Evolutionary conservation across 2,329 filamentous ascomycete species (phyloP).

Genomic region (Neofusicoccum sp.): DNA sequence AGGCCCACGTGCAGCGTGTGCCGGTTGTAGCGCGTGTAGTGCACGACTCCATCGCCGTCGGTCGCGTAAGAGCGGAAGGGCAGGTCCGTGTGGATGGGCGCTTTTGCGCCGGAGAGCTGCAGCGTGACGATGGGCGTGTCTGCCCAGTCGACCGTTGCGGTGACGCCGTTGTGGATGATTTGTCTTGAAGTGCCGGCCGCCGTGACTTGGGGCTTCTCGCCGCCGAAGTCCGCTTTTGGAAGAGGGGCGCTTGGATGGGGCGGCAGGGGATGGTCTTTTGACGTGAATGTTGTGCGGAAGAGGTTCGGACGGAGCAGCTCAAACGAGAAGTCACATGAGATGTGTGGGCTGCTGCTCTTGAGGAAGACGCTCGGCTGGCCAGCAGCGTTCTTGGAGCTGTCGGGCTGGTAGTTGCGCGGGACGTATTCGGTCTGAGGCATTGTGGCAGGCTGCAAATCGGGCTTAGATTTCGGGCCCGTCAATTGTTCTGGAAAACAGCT

Average conservation of each 20-base stretch:
- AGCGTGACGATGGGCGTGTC: slow-evolving; percentile 61
- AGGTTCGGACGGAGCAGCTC: slow-evolving; percentile 64
- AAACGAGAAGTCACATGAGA: slow-evolving; percentile 56
- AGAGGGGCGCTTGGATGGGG: slow-evolving; percentile 63
- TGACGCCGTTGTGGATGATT: slow-evolving; percentile 53
- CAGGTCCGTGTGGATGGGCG: slow-evolving; percentile 64
- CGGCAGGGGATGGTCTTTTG: slow-evolving; percentile 62
- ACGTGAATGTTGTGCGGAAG: slow-evolving; percentile 70
- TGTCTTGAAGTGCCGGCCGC: slow-evolving; percentile 41
- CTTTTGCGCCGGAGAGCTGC: slow-evolving; percentile 49
- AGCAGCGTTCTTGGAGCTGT: background rate
- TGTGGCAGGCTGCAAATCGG: background rate
- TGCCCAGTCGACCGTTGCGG: slow-evolving; percentile 61
- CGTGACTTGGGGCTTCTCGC: slow-evolving; percentile 33
- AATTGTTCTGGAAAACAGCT: background rate
- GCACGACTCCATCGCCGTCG: slow-evolving; percentile 63
- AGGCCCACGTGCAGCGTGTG: slow-evolving; percentile 69
- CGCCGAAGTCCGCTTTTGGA: slow-evolving; percentile 43
- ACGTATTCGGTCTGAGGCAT: slow-evolving; percentile 10
- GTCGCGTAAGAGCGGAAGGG: slow-evolving; percentile 66
- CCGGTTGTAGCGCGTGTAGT: slow-evolving; percentile 66
- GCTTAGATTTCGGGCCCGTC: background rate
- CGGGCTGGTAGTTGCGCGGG: background rate
- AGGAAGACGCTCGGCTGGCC: background rate
- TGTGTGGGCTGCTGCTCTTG: background rate